Percentiles rank a stretch among this genome's conserved stretches.
phyloP scores from a whole-genome alignment of 2,329 filamentous ascomycete species.

The Gnomoniopsis sp. region DNA sequence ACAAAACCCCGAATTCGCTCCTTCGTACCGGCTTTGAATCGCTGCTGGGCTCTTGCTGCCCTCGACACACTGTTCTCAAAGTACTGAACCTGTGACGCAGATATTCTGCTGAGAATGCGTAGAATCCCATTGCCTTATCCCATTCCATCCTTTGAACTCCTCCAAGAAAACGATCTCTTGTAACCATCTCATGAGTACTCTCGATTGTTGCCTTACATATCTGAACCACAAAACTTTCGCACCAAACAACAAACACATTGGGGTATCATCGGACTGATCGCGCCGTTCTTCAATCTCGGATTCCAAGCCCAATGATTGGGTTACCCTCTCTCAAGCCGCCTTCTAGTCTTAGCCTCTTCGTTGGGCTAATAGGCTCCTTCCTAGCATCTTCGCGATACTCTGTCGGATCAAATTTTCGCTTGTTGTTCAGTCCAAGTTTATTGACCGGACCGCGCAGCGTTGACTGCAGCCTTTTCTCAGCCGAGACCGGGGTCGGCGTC shows the following conservation, averaged over 20 bases:
- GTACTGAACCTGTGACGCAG: neutral
- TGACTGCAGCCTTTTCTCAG: slow-evolving; percentile 49
- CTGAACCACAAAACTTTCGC: neutral
- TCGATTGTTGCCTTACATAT: neutral
- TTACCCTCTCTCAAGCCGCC: slow-evolving; percentile 35
- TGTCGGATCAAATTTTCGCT: slow-evolving; percentile 44
- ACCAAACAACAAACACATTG: neutral
- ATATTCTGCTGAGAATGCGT: neutral
- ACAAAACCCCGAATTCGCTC: neutral
- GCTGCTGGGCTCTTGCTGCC: neutral
- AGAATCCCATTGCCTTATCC: neutral
- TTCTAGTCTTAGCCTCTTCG: slow-evolving; percentile 48
- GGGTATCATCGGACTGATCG: slow-evolving; percentile 9
- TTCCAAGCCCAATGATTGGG: slow-evolving; percentile 45
- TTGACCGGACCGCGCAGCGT: slow-evolving; percentile 45
- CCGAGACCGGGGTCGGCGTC: slow-evolving; percentile 40
- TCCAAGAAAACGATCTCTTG: neutral
- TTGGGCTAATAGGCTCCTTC: slow-evolving; percentile 40
- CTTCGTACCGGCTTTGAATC: neutral
- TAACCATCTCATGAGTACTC: neutral
- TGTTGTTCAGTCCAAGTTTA: slow-evolving; percentile 34
- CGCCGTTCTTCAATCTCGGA: slow-evolving; percentile 27
- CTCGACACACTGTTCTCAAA: neutral
- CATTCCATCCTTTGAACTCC: neutral
- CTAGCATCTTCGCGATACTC: slow-evolving; percentile 27